phyloP scores from a whole-genome alignment of 2,329 filamentous ascomycete species.

The Aspergillus brunneoviolaceus region DNA sequence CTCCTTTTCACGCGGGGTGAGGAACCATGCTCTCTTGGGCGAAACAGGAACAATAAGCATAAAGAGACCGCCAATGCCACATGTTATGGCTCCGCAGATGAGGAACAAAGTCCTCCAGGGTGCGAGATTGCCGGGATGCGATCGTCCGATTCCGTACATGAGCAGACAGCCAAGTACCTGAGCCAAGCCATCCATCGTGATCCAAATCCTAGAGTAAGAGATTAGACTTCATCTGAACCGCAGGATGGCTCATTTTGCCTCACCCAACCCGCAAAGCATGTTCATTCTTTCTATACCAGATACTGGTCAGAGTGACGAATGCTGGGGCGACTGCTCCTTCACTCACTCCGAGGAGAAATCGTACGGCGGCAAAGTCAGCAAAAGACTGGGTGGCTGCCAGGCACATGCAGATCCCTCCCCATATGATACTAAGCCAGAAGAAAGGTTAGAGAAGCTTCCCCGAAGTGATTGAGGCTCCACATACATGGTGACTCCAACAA shows the following conservation, averaged over 20 bases:
- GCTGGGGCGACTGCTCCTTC: constrained; percentile 49
- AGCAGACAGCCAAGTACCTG: constrained; percentile 49
- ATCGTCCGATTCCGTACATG: constrained; percentile 54
- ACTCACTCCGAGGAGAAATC: constrained; percentile 47
- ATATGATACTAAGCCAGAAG: constrained; percentile 36
- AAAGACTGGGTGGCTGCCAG: constrained; percentile 45
- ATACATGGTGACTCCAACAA: constrained; percentile 49
- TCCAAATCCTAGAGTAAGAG: constrained; percentile 28
- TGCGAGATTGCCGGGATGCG: constrained; percentile 42
- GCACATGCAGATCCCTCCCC: constrained; percentile 47
- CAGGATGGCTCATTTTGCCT: not conserved
- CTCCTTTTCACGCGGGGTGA: constrained; percentile 44
- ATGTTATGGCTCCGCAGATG: constrained; percentile 51
- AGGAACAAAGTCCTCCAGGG: constrained; percentile 53
- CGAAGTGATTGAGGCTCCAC: too few species aligned
- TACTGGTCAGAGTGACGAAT: constrained; percentile 48
- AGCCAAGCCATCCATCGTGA: constrained; percentile 49
- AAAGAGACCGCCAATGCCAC: constrained; percentile 46
- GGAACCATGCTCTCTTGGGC: constrained; percentile 52
- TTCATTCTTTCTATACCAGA: constrained; percentile 44
- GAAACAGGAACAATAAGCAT: constrained; percentile 49
- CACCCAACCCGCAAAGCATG: constrained; percentile 33
- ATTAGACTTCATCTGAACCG: not conserved
- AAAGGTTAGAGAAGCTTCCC: too few species aligned
- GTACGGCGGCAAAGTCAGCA: constrained; percentile 40